A percentile compares a stretch with the other conserved stretches of the same genome.
phyloP scores from a whole-genome alignment of 202 grass and related monocot genomes.

The Tripidium arundinaceum region DNA sequence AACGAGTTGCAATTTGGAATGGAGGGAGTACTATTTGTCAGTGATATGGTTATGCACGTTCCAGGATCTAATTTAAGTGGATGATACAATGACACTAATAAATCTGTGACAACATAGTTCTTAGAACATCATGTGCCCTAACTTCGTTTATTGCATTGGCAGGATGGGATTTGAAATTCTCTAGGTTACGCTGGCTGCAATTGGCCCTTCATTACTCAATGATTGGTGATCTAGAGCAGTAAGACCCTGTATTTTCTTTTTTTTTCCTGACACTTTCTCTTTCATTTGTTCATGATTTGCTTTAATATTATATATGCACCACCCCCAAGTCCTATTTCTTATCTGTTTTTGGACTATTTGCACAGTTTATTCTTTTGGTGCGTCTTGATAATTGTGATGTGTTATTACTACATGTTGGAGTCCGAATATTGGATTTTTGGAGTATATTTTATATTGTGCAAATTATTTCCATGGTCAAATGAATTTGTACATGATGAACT shows the following conservation, averaged over 20 bases:
- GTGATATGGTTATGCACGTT: slow-evolving; percentile 12
- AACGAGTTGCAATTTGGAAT: too few species aligned
- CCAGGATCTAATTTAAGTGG: neutral
- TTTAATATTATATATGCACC: slow-evolving; percentile 2
- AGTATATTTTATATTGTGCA: neutral
- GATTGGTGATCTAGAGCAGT: slow-evolving; percentile 76
- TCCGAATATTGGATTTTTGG: slow-evolving; percentile 1
- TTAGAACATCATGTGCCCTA: slow-evolving; percentile 13
- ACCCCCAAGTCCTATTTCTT: neutral
- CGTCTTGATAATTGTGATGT: neutral
- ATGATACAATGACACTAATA: slow-evolving; percentile 6
- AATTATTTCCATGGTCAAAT: slow-evolving; percentile 18
- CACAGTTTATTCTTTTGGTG: slow-evolving; percentile 3
- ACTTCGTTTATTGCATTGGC: slow-evolving; percentile 50
- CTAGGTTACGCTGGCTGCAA: slow-evolving; percentile 81
- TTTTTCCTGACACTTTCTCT: neutral
- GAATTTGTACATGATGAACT: slow-evolving; percentile 5
- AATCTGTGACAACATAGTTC: neutral
- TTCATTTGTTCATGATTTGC: neutral
- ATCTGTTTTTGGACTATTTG: slow-evolving; percentile 9
- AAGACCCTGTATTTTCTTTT: slow-evolving; percentile 44
- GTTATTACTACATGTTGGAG: neutral
- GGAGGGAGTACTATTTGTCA: too few species aligned
- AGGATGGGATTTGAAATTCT: slow-evolving; percentile 89
- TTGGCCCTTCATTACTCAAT: slow-evolving; percentile 77